Evolutionary conservation across 352 stramenopile genomes (phyloP), one percentile per base, ranked within the genome.

Genomic region (Globisporangium heterothallicum): DNA sequence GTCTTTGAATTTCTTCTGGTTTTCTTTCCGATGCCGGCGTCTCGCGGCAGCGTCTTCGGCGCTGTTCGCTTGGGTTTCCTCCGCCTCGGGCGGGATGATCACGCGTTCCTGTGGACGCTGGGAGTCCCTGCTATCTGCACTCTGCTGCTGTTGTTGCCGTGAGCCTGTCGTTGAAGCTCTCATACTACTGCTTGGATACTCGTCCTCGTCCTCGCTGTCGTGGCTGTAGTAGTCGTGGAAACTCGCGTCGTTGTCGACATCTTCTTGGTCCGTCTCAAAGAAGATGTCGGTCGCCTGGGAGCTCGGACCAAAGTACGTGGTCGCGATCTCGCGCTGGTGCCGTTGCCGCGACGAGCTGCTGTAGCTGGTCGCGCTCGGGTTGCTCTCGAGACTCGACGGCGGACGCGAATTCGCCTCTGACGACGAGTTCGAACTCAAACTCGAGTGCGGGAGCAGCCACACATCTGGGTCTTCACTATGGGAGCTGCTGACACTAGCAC

Each of bases 321-420:
- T 65, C n/a, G 69, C 58, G 41, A 78, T 72, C 21, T 52, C 54
- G 16, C 19, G 58, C 16, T 60, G 70, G 27, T 68, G 45, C 50
- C 62, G 69, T 38, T 71, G 64, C 12, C 74, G 71, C n/a, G 60
- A 59, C 48, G 58, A 68, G 56, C 64, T 82, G 46, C 74, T 65
- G 64, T 70, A 74, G 62, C 68, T 82, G 66, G 66, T 80, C 44
- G 72, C 51, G 50, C 70, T 84, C 16, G 67, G 53, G 41, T 82
- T 82, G 49, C 68, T 80, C 6, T 53, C 56, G 13, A 70, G 48
- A 30, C 68, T 82, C 43, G 66, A 70, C 44, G 47, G 26, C 16
- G 47, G n/a, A n/a, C n/a, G 22, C 22, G 21, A 13, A 3, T 36
- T 13, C 3, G 3, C 9, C 30, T 36, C 16, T 8, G 30, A 13